Percentiles rank a stretch among this genome's conserved stretches.
Conservation (phyloP, 2,329 filamentous ascomycete species). For the Fonsecaea erecta region DNA sequence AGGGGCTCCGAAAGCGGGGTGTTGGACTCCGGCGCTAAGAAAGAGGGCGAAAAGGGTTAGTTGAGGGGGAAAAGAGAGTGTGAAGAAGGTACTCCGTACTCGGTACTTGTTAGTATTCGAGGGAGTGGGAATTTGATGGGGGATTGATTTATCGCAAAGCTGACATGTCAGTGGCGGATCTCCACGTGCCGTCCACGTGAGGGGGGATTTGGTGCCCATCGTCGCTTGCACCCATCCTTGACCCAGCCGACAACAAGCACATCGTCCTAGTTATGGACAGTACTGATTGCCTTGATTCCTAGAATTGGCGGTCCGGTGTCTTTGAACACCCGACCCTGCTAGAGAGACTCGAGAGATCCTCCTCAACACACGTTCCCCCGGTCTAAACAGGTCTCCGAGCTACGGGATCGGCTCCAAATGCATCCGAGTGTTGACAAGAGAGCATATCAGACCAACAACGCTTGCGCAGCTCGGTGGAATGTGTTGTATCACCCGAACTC, state of each 20-base stretch:
- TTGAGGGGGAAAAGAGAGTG: not conserved
- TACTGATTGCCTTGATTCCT: not conserved
- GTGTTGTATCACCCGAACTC: not conserved
- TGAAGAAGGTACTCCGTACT: too few species aligned
- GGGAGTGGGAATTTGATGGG: not conserved
- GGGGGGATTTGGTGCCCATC: too few species aligned
- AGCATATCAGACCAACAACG: not conserved
- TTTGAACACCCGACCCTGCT: not conserved
- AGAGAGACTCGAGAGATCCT: not conserved
- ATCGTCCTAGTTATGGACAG: not conserved
- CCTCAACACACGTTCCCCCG: too few species aligned
- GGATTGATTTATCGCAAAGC: not conserved
- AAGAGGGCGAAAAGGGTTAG: not conserved
- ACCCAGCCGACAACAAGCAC: not conserved
- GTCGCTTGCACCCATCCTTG: not conserved
- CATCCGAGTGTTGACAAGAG: not conserved
- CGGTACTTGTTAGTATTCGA: too few species aligned
- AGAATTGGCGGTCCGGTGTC: not conserved
- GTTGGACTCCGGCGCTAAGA: slow-evolving; percentile 12
- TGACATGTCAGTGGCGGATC: too few species aligned
- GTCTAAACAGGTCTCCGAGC: too few species aligned
- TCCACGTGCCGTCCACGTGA: not conserved
- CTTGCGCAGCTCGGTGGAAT: too few species aligned
- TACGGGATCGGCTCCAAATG: too few species aligned
- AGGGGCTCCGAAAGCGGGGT: slow-evolving; percentile 9